Evolutionary conservation across 768 basidiomycete species (phyloP).

Genomic region (Mycena vitilis): DNA sequence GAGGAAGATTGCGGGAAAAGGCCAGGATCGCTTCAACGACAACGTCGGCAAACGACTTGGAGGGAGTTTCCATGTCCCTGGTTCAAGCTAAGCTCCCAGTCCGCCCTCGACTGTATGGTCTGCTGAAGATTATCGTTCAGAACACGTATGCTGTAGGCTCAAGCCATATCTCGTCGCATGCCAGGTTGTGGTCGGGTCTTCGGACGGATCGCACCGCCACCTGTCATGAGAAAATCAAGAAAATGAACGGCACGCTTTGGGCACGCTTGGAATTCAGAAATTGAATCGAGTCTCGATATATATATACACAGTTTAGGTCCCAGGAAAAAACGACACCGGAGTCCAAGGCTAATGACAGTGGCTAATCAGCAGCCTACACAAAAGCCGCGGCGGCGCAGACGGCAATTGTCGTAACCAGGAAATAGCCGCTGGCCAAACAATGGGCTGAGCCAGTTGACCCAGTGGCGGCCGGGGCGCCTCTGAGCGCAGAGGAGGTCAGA

Average conservation of each 20-base stretch:
- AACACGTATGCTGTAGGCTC: too few relatives aligned
- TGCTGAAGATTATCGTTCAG: background rate
- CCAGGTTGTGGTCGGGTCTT: too few relatives aligned
- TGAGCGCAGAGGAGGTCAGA: background rate
- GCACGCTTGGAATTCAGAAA: too few relatives aligned
- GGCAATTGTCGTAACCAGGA: background rate
- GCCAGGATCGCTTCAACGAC: constrained; percentile 52
- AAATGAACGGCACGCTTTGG: too few relatives aligned
- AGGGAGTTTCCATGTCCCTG: background rate
- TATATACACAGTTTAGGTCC: too few relatives aligned
- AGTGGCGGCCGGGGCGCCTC: constrained; percentile 13
- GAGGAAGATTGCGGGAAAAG: constrained; percentile 58
- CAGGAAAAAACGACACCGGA: too few relatives aligned
- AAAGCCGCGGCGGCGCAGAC: constrained; percentile 6
- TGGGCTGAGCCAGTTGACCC: constrained; percentile 4
- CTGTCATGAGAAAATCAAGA: too few relatives aligned
- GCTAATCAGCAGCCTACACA: background rate
- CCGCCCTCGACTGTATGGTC: background rate
- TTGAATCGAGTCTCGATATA: too few relatives aligned
- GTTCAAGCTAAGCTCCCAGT: background rate
- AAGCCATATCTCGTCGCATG: too few relatives aligned
- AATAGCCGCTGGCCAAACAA: background rate
- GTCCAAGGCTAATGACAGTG: too few relatives aligned
- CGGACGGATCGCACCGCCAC: too few relatives aligned
- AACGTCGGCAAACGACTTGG: background rate